phyloP scores from a whole-genome alignment of 2,329 filamentous ascomycete genomes.

The Meredithiella fracta region DNA sequence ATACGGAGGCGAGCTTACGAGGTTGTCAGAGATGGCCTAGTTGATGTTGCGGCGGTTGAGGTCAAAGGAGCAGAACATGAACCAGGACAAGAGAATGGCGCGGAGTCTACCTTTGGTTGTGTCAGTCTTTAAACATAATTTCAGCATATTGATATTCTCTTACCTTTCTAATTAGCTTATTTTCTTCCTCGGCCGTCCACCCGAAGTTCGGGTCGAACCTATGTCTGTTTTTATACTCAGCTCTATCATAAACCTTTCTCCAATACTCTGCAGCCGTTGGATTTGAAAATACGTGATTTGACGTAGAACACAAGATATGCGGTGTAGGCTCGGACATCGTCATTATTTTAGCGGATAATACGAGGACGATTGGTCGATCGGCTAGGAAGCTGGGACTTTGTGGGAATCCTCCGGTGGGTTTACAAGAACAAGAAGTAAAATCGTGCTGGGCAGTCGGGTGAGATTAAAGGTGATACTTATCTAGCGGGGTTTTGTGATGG shows the following conservation, averaged over 20 bases:
- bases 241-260: conserved; percentile 36
- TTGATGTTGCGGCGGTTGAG: conserved; percentile 32
- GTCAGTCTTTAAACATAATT: background rate
- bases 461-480: background rate
- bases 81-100: conserved; percentile 22
- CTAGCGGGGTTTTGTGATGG: background rate
- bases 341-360: background rate
- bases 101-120: conserved; percentile 12
- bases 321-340: conserved; percentile 3
- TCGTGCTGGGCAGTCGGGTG: too few relatives aligned
- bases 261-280: conserved; percentile 36
- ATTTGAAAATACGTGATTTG: conserved; percentile 34
- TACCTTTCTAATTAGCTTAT: conserved; percentile 25
- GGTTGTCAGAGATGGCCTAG: conserved; percentile 25
- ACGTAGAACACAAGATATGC: conserved; percentile 16
- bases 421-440: too few relatives aligned
- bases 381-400: background rate
- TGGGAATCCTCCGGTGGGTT: background rate
- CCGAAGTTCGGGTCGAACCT: conserved; percentile 32
- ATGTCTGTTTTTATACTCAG: conserved; percentile 43
- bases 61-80: conserved; percentile 33
- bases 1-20: conserved; percentile 17
- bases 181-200: conserved; percentile 33
- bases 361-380: background rate
- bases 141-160: background rate